Conservation (phyloP, 768 basidiomycete genomes). For the Macrolepiota dolichaula region DNA sequence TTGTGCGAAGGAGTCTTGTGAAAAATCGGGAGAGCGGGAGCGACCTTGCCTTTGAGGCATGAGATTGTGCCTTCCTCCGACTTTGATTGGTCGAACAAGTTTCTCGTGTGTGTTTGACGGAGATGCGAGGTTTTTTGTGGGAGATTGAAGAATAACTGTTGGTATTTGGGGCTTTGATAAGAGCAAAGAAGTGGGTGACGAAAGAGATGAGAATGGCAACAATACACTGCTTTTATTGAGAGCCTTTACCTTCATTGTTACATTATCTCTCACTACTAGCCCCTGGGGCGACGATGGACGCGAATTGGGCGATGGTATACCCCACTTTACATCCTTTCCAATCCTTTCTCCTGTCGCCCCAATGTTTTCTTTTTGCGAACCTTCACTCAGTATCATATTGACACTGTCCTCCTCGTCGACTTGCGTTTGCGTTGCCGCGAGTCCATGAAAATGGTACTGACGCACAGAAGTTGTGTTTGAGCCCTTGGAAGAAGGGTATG, state of each 20-base stretch:
- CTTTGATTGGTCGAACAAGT: neutral
- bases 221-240: neutral
- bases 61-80: constrained; percentile 12
- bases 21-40: constrained; percentile 24
- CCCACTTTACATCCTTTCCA: constrained; percentile 6
- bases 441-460: constrained; percentile 56
- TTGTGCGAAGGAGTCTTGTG: constrained; percentile 65
- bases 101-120: neutral
- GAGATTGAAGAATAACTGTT: constrained; percentile 20
- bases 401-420: constrained; percentile 28
- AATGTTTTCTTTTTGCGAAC: constrained; percentile 56
- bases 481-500: constrained; percentile 32
- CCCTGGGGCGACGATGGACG: constrained; percentile 20
- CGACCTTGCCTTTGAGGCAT: constrained; percentile 10
- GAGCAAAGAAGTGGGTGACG: neutral
- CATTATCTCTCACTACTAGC: neutral
- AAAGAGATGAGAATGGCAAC: neutral
- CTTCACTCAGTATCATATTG: constrained; percentile 22
- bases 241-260: constrained; percentile 2
- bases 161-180: constrained; percentile 16
- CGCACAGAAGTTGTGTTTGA: constrained; percentile 29
- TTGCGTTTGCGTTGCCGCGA: constrained; percentile 54
- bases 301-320: constrained; percentile 18
- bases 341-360: constrained; percentile 9
- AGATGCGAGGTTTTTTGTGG: constrained; percentile 11